Evolutionary conservation across 1,139 yeast genomes (phyloP).

Genomic region (Suhomyces taliae): DNA sequence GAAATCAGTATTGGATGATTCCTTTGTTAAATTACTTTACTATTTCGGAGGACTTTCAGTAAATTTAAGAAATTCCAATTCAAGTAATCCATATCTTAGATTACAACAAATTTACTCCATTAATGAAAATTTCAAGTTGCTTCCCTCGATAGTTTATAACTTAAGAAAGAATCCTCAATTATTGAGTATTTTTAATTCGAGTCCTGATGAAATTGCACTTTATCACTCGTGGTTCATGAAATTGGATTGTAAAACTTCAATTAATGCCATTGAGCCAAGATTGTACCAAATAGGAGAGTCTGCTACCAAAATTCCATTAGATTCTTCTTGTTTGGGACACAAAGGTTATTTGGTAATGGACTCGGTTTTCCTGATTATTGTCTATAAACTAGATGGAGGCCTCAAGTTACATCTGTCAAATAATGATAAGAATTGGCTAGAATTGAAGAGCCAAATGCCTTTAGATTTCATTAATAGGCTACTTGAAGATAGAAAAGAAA

Average conservation of each 20-base stretch:
- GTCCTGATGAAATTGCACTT: slow-evolving; percentile 47
- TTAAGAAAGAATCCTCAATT: slow-evolving; percentile 38
- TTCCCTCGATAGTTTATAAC: slow-evolving; percentile 33
- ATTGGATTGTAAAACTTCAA: slow-evolving; percentile 18
- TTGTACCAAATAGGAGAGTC: slow-evolving; percentile 18
- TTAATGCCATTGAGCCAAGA: slow-evolving; percentile 29
- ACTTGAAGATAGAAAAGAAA: slow-evolving; percentile 4
- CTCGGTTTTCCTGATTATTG: slow-evolving; percentile 26
- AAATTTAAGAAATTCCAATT: slow-evolving; percentile 7
- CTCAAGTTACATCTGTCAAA: slow-evolving; percentile 36
- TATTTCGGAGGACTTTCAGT: slow-evolving; percentile 34
- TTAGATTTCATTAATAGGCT: slow-evolving; percentile 13
- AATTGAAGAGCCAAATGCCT: slow-evolving; percentile 13
- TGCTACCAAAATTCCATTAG: slow-evolving; percentile 19
- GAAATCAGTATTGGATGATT: slow-evolving; percentile 26
- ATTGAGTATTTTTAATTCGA: slow-evolving; percentile 38
- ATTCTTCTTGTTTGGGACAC: slow-evolving; percentile 17
- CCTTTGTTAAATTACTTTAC: slow-evolving; percentile 28
- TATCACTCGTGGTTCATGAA: slow-evolving; percentile 34
- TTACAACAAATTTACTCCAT: slow-evolving; percentile 22
- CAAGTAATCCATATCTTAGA: slow-evolving; percentile 25
- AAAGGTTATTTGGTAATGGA: slow-evolving; percentile 31
- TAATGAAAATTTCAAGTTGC: slow-evolving; percentile 25
- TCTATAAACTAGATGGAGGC: slow-evolving; percentile 21
- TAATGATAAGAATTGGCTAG: slow-evolving; percentile 25